Evolutionary conservation across 495 filamentous ascomycete genomes (phyloP).

Genomic region (Aspergillus hancockii): DNA sequence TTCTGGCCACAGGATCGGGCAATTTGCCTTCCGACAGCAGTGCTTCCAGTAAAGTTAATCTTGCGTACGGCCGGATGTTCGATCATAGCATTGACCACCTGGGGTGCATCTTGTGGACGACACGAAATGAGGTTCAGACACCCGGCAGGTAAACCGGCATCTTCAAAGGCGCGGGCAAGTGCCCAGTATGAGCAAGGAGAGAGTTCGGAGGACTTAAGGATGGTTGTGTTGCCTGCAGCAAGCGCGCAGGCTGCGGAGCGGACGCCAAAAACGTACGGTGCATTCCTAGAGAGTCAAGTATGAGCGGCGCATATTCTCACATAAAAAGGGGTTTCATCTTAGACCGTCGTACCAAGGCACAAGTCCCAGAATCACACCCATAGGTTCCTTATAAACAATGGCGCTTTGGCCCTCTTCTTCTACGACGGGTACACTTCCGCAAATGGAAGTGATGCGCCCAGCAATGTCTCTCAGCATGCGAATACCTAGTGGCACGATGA

Average conservation of each 20-base stretch:
- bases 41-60: slow-evolving; percentile 63
- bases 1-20: slow-evolving; percentile 52
- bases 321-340: background rate
- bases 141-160: slow-evolving; percentile 67
- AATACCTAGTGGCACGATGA: slow-evolving; percentile 60
- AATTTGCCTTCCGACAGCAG: slow-evolving; percentile 56
- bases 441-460: slow-evolving; percentile 60
- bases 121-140: slow-evolving; percentile 56
- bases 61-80: slow-evolving; percentile 59
- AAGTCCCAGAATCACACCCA: slow-evolving; percentile 77
- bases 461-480: slow-evolving; percentile 72
- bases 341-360: slow-evolving; percentile 68
- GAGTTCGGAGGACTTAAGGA: slow-evolving; percentile 74
- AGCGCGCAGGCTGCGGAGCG: slow-evolving; percentile 72
- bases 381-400: slow-evolving; percentile 74
- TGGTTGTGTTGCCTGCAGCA: slow-evolving; percentile 76
- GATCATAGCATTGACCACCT: slow-evolving; percentile 57
- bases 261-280: slow-evolving; percentile 65
- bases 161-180: slow-evolving; percentile 64
- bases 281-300: slow-evolving; percentile 48
- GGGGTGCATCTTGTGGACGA: slow-evolving; percentile 52
- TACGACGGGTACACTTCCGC: slow-evolving; percentile 64
- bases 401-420: slow-evolving; percentile 57
- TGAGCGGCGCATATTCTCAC: background rate
- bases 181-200: slow-evolving; percentile 74